A percentile compares a stretch with the other conserved stretches of the same genome.
phyloP scores from a whole-genome alignment of 352 stramenopile species.

The Globisporangium nagaii region DNA sequence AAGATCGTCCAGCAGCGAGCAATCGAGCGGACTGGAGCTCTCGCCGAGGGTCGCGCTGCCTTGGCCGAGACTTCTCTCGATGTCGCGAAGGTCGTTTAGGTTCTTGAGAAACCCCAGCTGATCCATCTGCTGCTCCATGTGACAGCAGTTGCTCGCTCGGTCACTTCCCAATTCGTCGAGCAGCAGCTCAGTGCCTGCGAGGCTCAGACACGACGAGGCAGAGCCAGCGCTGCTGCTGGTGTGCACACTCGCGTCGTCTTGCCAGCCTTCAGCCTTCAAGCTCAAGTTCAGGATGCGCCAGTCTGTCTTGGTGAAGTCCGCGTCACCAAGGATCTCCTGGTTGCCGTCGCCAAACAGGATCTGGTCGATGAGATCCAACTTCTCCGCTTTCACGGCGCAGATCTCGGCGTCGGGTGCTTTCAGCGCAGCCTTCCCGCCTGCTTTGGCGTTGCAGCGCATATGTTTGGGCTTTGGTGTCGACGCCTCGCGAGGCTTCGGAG shows the following conservation, averaged over 20 bases:
- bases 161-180: background rate
- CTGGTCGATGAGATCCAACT: background rate
- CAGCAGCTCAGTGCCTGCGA: background rate
- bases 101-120: background rate
- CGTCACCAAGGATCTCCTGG: background rate
- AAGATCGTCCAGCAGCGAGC: slow-evolving; percentile 2
- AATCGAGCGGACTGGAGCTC: background rate
- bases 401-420: background rate
- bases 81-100: background rate
- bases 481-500: background rate
- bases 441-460: background rate
- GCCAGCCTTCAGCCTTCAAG: background rate
- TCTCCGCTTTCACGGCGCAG: background rate
- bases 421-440: too few relatives aligned
- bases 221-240: background rate
- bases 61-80: background rate
- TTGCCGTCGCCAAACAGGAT: background rate
- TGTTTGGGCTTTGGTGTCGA: background rate
- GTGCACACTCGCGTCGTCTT: background rate
- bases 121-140: background rate
- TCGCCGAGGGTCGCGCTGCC: background rate
- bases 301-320: background rate
- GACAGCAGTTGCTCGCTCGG: background rate
- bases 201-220: too few relatives aligned
- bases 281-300: background rate